Evolutionary conservation across 257 asterid species (phyloP).

Genomic region (Solanum lignicaule): DNA sequence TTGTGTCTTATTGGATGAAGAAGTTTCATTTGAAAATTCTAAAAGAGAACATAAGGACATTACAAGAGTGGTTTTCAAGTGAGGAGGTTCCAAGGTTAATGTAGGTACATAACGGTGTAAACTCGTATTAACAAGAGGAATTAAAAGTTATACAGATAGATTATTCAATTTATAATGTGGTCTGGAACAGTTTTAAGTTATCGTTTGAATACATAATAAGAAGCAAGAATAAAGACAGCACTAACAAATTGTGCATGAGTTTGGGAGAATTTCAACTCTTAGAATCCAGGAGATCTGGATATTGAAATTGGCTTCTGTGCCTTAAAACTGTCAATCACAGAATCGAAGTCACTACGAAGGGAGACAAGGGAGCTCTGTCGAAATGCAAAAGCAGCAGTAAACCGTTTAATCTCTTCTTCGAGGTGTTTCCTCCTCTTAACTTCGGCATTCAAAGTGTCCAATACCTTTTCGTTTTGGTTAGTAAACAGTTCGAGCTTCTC

Average conservation of each 20-base stretch:
- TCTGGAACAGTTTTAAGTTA: background rate
- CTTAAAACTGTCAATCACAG: slow-evolving; percentile 47
- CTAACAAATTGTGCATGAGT: background rate
- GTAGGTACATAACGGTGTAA: background rate
- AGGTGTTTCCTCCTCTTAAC: slow-evolving; percentile 58
- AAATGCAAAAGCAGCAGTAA: slow-evolving; percentile 44
- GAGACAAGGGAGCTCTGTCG: slow-evolving; percentile 49
- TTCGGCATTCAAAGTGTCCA: slow-evolving; percentile 50
- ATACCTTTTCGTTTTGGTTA: slow-evolving; percentile 48
- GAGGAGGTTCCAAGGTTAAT: background rate
- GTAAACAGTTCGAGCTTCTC: slow-evolving; percentile 36
- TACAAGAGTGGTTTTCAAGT: background rate
- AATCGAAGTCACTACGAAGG: slow-evolving; percentile 50
- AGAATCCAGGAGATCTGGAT: slow-evolving; percentile 62
- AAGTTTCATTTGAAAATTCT: background rate
- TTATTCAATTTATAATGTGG: background rate
- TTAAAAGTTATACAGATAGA: background rate
- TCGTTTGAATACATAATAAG: background rate
- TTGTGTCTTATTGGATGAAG: background rate
- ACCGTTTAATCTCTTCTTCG: slow-evolving; percentile 62
- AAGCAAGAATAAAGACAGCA: background rate
- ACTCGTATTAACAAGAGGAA: background rate
- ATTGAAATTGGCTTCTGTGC: slow-evolving; percentile 33
- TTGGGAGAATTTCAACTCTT: slow-evolving; percentile 2
- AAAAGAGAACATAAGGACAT: background rate